Conservation (phyloP, 768 basidiomycete genomes). For the Naganishia onofrii region DNA sequence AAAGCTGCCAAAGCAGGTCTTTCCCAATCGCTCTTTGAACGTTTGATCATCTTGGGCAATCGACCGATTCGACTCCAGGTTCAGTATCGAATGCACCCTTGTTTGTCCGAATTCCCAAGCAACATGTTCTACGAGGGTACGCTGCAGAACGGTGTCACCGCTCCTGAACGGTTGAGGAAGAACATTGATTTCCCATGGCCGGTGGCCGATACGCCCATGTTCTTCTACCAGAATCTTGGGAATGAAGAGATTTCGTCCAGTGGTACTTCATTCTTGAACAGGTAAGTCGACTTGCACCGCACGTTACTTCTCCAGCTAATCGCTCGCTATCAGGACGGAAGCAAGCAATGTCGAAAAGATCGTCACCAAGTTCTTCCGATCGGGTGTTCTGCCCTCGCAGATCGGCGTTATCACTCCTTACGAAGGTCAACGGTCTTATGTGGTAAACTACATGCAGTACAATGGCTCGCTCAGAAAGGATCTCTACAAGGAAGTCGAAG, state of each 20-base stretch:
- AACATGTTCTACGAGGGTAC: constrained; percentile 99
- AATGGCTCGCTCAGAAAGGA: constrained; percentile 99
- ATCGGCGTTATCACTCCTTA: constrained; percentile 99
- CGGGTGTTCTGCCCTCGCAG: constrained; percentile 88
- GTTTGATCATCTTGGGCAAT: constrained; percentile 90
- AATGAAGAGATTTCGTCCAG: constrained; percentile 98
- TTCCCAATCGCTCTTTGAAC: constrained; percentile 96
- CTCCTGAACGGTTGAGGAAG: constrained; percentile 92
- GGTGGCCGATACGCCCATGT: constrained; percentile 94
- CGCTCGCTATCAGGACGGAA: constrained; percentile 67
- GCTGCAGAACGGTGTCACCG: constrained; percentile 96
- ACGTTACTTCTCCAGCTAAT: background rate
- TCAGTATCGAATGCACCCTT: constrained; percentile 99
- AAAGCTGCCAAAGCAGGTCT: constrained; percentile 98
- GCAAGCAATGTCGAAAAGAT: constrained; percentile 99
- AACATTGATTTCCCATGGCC: constrained; percentile 99
- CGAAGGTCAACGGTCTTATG: constrained; percentile 95
- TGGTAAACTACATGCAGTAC: constrained; percentile 99
- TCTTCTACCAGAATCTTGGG: constrained; percentile 98
- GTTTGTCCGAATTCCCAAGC: constrained; percentile 96
- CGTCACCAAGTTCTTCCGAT: constrained; percentile 99
- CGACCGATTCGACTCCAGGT: constrained; percentile 97
- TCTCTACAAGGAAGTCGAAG: constrained; percentile 98
- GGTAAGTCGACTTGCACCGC: constrained; percentile 54
- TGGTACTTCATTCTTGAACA: constrained; percentile 96